These are phyloP conservation scores for Fusarium abutilonis DNA, from an alignment of 2,329 filamentous ascomycete genomes.

Conservation along the genomic window DNA sequence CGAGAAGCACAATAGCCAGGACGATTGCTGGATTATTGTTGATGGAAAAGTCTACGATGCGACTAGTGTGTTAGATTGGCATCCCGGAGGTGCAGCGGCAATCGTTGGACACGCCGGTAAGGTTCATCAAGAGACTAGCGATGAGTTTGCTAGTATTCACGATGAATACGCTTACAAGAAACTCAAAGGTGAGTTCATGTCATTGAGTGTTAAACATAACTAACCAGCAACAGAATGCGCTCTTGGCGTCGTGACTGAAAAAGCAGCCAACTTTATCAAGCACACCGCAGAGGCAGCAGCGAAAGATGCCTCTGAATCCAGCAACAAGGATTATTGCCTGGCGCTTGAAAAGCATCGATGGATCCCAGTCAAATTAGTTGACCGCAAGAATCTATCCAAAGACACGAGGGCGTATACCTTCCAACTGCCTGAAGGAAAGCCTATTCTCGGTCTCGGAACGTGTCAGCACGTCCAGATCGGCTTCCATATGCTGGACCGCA, in stretches of 20 bases:
- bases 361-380: conserved; percentile 55
- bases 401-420: conserved; percentile 58
- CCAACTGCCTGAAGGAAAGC: conserved; percentile 51
- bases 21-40: conserved; percentile 64
- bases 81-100: conserved; percentile 50
- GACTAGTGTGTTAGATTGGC: conserved; percentile 53
- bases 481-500: conserved; percentile 61
- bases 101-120: conserved; percentile 61
- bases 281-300: conserved; percentile 54
- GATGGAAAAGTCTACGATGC: conserved; percentile 62
- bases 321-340: conserved; percentile 39
- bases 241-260: conserved; percentile 60
- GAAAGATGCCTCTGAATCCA: conserved; percentile 49
- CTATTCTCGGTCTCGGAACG: conserved; percentile 58
- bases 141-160: conserved; percentile 61
- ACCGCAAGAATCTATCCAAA: conserved; percentile 52
- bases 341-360: conserved; percentile 57
- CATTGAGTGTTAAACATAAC: conserved; percentile 20
- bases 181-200: conserved; percentile 50
- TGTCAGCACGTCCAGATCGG: conserved; percentile 64
- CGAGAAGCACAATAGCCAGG: conserved; percentile 59
- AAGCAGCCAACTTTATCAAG: conserved; percentile 58
- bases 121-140: conserved; percentile 59
- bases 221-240: conserved; percentile 53
- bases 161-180: conserved; percentile 62